phyloP scores from a whole-genome alignment of 2,329 filamentous ascomycete genomes.

The Hypoxylon sp. region DNA sequence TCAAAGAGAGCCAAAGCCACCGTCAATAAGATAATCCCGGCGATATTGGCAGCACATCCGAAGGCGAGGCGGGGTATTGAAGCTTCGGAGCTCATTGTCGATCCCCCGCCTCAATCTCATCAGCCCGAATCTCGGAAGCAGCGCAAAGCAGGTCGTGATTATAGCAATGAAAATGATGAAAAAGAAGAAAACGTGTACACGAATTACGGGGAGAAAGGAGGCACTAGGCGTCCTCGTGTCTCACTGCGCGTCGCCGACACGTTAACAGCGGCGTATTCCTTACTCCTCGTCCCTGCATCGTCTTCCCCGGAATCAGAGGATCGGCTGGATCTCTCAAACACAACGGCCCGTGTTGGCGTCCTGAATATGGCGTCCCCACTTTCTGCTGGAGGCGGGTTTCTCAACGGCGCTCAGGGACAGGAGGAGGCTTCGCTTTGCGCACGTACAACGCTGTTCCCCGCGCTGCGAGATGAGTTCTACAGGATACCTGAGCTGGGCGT shows the following conservation, averaged over 20 bases:
- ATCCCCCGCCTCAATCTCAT: slow-evolving; percentile 45
- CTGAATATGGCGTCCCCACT: slow-evolving; percentile 76
- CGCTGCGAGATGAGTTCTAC: slow-evolving; percentile 71
- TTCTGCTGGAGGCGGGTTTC: slow-evolving; percentile 72
- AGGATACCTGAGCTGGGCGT: slow-evolving; percentile 71
- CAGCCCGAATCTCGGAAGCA: not conserved
- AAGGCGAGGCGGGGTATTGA: slow-evolving; percentile 70
- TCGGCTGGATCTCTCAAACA: slow-evolving; percentile 39
- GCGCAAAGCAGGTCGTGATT: not conserved
- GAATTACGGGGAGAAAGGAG: not conserved
- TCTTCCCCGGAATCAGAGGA: slow-evolving; percentile 2
- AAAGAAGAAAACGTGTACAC: not conserved
- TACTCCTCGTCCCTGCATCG: slow-evolving; percentile 44
- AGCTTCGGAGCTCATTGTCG: slow-evolving; percentile 63
- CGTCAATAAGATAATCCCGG: slow-evolving; percentile 72
- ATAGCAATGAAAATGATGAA: not conserved
- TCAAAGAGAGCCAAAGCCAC: slow-evolving; percentile 70
- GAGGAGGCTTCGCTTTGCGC: slow-evolving; percentile 73
- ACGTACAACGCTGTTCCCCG: slow-evolving; percentile 72
- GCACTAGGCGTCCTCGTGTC: slow-evolving; percentile 55
- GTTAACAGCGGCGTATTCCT: slow-evolving; percentile 65
- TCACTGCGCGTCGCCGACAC: slow-evolving; percentile 67
- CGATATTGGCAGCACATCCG: slow-evolving; percentile 66
- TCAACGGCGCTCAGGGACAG: slow-evolving; percentile 71
- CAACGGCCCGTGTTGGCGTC: slow-evolving; percentile 62